Evolutionary conservation across 2,329 filamentous ascomycete genomes (phyloP).

Genomic region (Alternaria arbusti): DNA sequence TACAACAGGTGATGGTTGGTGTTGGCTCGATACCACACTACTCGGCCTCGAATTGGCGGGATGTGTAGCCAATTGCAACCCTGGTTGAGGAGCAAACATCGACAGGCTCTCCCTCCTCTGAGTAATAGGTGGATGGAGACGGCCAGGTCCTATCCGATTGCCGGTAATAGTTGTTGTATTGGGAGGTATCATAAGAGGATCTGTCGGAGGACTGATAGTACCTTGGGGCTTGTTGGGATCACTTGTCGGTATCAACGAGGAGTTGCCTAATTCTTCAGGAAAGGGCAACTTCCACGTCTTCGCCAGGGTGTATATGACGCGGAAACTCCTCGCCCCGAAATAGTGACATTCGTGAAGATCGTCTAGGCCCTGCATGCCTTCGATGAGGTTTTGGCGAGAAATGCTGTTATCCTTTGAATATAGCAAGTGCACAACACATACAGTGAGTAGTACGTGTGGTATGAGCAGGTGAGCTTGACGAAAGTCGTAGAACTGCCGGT

Average conservation of each 20-base stretch:
- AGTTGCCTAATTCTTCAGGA: constrained; percentile 45
- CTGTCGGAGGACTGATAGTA: constrained; percentile 28
- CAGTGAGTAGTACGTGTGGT: constrained; percentile 51
- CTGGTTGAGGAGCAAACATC: constrained; percentile 35
- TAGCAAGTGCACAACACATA: constrained; percentile 54
- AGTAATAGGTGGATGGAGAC: background rate
- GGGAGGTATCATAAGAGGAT: constrained; percentile 24
- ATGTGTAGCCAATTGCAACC: constrained; percentile 25
- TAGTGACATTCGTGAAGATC: constrained; percentile 53
- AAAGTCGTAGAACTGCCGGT: constrained; percentile 54
- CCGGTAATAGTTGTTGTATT: constrained; percentile 17
- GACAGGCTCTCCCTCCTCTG: constrained; percentile 36
- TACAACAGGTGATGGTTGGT: constrained; percentile 21
- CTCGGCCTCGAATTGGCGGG: constrained; percentile 17
- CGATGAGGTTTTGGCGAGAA: constrained; percentile 48
- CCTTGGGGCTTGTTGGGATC: constrained; percentile 12
- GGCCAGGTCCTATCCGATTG: constrained; percentile 14
- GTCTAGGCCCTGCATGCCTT: constrained; percentile 52
- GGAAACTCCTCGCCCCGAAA: constrained; percentile 52
- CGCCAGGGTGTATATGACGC: constrained; percentile 52
- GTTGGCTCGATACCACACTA: constrained; percentile 22
- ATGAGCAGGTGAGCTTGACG: constrained; percentile 50
- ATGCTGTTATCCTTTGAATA: constrained; percentile 49
- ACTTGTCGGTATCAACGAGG: constrained; percentile 31
- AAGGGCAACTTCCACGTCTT: constrained; percentile 53